Percentiles rank a stretch among this genome's conserved stretches.
Conservation (phyloP, 1,139 yeast genomes). For the Debaryomyces fabryi region DNA sequence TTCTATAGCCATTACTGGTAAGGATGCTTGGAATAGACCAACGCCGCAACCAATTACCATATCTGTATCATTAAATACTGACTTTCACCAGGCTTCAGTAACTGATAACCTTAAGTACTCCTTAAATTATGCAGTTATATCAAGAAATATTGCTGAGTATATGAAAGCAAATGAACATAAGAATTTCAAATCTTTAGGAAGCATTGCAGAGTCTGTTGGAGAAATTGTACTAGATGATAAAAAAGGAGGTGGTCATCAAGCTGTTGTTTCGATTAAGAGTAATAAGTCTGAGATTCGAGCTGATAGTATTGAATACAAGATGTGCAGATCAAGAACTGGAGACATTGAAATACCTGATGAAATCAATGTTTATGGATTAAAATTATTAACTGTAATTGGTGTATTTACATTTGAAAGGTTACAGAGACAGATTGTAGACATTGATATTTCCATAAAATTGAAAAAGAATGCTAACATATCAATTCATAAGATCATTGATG, state of each 20-base stretch:
- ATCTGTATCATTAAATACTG: conserved; percentile 63
- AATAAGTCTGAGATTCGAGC: conserved; percentile 63
- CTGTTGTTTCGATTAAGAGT: conserved; percentile 47
- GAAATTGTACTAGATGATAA: conserved; percentile 50
- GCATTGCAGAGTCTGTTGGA: conserved; percentile 59
- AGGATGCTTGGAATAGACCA: conserved; percentile 75
- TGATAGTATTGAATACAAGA: conserved; percentile 44
- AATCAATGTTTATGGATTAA: conserved; percentile 54
- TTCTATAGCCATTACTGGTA: conserved; percentile 68
- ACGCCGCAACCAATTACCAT: conserved; percentile 70
- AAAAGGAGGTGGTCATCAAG: conserved; percentile 55
- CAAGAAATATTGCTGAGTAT: conserved; percentile 59
- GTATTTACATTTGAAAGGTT: conserved; percentile 88
- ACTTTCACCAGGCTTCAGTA: conserved; percentile 68
- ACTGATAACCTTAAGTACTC: conserved; percentile 82
- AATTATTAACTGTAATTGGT: conserved; percentile 78
- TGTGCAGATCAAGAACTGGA: conserved; percentile 28
- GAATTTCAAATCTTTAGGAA: conserved; percentile 55
- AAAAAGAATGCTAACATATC: conserved; percentile 36
- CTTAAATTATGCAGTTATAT: conserved; percentile 83
- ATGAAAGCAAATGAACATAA: conserved; percentile 48
- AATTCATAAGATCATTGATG: conserved; percentile 45
- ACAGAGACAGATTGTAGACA: conserved; percentile 71
- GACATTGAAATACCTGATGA: conserved; percentile 34
- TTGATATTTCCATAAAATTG: conserved; percentile 56